Percentiles rank a stretch among this genome's conserved stretches.
phyloP scores from a whole-genome alignment of 306 rosid species.

The peach (Prunus persica) region DNA sequence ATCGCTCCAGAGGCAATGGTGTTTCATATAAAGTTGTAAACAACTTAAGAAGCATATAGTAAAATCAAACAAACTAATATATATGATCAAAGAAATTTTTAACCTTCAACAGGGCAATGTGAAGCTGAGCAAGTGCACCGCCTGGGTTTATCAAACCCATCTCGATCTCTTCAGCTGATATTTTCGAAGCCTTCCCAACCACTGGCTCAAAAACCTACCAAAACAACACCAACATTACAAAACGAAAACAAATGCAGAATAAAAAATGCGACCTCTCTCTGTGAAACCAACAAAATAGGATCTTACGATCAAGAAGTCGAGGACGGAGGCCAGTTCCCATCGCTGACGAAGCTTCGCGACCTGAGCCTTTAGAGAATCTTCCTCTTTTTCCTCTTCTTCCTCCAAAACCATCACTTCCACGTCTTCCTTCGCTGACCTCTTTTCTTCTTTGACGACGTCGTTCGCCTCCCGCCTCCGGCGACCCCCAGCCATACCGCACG shows the following conservation, averaged over 20 bases:
- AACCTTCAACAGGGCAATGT: constrained; percentile 74
- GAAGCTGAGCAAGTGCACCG: constrained; percentile 62
- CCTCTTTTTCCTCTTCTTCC: constrained; percentile 3
- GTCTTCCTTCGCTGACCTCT: constrained; percentile 25
- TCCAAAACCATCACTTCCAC: constrained; percentile 22
- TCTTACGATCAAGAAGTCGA: constrained; percentile 67
- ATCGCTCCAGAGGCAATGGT: no score
- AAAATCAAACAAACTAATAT: not conserved
- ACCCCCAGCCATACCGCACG: constrained; percentile 21
- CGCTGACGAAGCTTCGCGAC: constrained; percentile 56
- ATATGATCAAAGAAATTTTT: not conserved
- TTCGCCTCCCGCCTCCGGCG: constrained; percentile 20
- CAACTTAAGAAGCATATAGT: no score
- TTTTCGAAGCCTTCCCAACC: constrained; percentile 47
- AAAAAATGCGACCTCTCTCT: not conserved
- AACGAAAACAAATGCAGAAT: not conserved
- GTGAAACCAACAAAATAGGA: constrained; percentile 2
- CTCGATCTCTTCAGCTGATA: constrained; percentile 75
- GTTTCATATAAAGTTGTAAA: no score
- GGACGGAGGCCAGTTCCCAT: constrained; percentile 90
- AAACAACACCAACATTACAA: not conserved
- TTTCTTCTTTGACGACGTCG: constrained; percentile 14
- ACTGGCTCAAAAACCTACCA: constrained; percentile 67
- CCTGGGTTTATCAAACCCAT: constrained; percentile 61
- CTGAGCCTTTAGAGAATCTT: constrained; percentile 23